These are phyloP conservation scores for Xylaria acuta DNA, from an alignment of 495 filamentous ascomycete species.

Conservation along the genomic window DNA sequence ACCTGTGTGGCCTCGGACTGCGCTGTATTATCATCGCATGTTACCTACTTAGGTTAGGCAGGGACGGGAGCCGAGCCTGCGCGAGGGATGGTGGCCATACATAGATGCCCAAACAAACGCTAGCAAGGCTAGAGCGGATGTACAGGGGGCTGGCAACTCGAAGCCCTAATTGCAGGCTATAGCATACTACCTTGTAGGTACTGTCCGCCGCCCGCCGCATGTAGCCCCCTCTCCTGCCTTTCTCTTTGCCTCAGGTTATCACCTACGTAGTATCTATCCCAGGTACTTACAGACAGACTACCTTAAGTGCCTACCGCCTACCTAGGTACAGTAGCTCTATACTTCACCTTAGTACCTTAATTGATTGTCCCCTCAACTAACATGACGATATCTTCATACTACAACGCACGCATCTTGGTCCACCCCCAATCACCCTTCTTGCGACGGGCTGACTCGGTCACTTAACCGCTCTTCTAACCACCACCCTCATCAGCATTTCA, in stretches of 20 bases:
- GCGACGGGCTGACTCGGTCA: constrained; percentile 28
- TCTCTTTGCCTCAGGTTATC: neutral
- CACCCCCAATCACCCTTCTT: constrained; percentile 17
- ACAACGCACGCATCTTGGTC: constrained; percentile 19
- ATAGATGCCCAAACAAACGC: constrained; percentile 17
- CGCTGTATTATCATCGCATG: neutral
- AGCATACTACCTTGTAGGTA: neutral
- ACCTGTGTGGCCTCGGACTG: neutral
- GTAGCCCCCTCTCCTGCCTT: neutral
- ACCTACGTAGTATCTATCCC: neutral
- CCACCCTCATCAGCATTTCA: neutral
- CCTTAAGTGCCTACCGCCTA: too few relatives aligned
- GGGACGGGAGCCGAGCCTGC: neutral
- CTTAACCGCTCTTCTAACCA: constrained; percentile 3
- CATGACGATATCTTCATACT: constrained; percentile 28
- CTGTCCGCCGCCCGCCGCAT: neutral
- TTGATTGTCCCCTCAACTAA: constrained; percentile 3
- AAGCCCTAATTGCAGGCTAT: neutral
- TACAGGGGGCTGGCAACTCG: neutral
- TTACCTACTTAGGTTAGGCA: too few relatives aligned
- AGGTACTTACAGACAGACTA: too few relatives aligned
- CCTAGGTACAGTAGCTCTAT: neutral
- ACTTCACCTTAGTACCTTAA: neutral
- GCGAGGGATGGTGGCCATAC: neutral
- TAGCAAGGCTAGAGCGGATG: neutral